Evolutionary conservation across 495 filamentous ascomycete species (phyloP), one percentile per base, ranked within the genome.

Genomic region (Aspergillus bridgeri): DNA sequence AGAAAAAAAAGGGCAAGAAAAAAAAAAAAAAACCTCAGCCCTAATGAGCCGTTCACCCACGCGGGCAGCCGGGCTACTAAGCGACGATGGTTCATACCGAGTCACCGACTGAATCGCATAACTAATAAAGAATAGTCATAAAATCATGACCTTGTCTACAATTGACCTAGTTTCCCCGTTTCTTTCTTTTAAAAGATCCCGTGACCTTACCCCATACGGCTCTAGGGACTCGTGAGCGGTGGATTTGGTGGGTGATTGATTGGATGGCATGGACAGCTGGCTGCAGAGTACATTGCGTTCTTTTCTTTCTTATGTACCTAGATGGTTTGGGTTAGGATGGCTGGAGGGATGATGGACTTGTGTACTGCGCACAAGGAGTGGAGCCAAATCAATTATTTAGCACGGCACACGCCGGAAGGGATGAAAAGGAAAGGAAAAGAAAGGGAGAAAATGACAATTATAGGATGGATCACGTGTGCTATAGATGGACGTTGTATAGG

Each of bases 401-500:
- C 33, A 61, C 59, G 59, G 59, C 59, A 61, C 21, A 50, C 45
- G 42, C 54, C 59, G 54, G 59, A 57, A 61, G n/a, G 27, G 49
- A 38, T 9, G 11, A 15, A 38, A 29, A 29, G 27, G 11, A 29
- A 4, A 27, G 25, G 25, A 4, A 27, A 3, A n/a, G n/a, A 3
- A 4, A 7, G 25, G 25, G 3, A 27, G 25, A 27, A 33, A 6
- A 33, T 7, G 4, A 11, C 3, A 38, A 15, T 13, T 38, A 15
- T 22, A 52, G 42, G 49, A 52, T 20, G 3, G 1, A 42, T 52
- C 59, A 61, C 59, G 54, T 61, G 59, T 25, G 17, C 17, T 15
- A 38, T 15, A 38, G 33, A 38, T 38, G 27, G 6, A 29, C 6
- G 6, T 3, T 1, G 11, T 29, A 6, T n/a, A n/a, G n/a, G n/a